phyloP scores from a whole-genome alignment of 345 rosid genomes.

The Laguncularia racemosa region DNA sequence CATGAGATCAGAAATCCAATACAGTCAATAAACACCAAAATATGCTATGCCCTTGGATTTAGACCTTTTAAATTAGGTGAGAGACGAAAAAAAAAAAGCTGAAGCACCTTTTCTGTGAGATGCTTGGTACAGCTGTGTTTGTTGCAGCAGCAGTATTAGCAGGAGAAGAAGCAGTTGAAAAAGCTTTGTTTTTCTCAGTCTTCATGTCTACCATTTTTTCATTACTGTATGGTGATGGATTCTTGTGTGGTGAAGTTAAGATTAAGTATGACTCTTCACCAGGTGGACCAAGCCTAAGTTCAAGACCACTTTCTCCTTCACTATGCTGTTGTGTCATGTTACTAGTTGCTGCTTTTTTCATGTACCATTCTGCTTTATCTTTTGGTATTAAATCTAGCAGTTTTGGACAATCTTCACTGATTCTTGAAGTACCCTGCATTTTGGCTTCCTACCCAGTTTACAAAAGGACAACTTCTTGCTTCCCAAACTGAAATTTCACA shows the following conservation, averaged over 20 bases:
- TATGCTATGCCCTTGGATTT: background rate
- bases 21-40: background rate
- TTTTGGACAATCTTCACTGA: slow-evolving; percentile 27
- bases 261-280: slow-evolving; percentile 36
- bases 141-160: slow-evolving; percentile 11
- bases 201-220: slow-evolving; percentile 10
- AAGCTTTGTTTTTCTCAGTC: slow-evolving; percentile 25
- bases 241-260: slow-evolving; percentile 12
- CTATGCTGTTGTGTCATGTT: slow-evolving; percentile 14
- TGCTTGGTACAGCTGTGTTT: slow-evolving; percentile 41
- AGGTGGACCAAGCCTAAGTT: slow-evolving; percentile 91
- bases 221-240: slow-evolving; percentile 9
- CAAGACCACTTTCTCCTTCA: slow-evolving; percentile 51
- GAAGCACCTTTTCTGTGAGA: slow-evolving; percentile 63
- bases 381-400: slow-evolving; percentile 51
- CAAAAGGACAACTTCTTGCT: no score
- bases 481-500: no score
- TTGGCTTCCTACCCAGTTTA: background rate
- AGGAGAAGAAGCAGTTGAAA: slow-evolving; percentile 26
- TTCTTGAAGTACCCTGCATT: slow-evolving; percentile 7
- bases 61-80: background rate
- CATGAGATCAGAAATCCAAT: no score
- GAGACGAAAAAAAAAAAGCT: background rate
- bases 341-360: slow-evolving; percentile 19
- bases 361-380: slow-evolving; percentile 37